Percentiles rank a stretch among this genome's conserved stretches.
These are phyloP conservation scores for Streptanthus diversifolius DNA, from an alignment of 345 rosid species.

Conservation along the genomic window DNA sequence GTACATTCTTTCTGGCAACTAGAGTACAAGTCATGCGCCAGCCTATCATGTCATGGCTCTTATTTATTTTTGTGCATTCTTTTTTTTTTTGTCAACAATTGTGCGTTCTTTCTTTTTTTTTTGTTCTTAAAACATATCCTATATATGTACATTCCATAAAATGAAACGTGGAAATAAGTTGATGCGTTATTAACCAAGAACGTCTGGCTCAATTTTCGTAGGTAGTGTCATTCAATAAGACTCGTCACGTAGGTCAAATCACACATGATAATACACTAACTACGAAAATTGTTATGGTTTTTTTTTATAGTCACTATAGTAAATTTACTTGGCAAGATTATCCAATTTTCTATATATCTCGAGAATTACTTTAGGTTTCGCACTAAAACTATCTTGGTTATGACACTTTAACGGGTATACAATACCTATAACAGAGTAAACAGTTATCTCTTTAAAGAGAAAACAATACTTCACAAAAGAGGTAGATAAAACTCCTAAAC, in stretches of 20 bases:
- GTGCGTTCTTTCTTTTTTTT: not conserved
- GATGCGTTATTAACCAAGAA: not conserved
- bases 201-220: not conserved
- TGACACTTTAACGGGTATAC: no score
- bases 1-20: slow-evolving; percentile 32
- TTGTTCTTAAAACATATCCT: not conserved
- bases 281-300: not conserved
- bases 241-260: not conserved
- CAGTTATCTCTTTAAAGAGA: no score
- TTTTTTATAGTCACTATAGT: not conserved
- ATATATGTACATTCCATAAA: not conserved
- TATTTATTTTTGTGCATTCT: not conserved
- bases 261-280: not conserved
- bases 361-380: no score
- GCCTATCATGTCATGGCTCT: slow-evolving; percentile 13
- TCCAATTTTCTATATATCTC: no score
- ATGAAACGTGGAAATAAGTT: not conserved
- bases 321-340: not conserved
- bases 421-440: no score
- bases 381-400: no score
- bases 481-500: no score
- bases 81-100: not conserved
- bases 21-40: slow-evolving; percentile 26
- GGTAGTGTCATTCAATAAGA: no score
- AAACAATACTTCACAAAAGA: no score